Base-by-base conservation (phyloP, 352 stramenopile genomes). In the Phytopythium boreale region DNA sequence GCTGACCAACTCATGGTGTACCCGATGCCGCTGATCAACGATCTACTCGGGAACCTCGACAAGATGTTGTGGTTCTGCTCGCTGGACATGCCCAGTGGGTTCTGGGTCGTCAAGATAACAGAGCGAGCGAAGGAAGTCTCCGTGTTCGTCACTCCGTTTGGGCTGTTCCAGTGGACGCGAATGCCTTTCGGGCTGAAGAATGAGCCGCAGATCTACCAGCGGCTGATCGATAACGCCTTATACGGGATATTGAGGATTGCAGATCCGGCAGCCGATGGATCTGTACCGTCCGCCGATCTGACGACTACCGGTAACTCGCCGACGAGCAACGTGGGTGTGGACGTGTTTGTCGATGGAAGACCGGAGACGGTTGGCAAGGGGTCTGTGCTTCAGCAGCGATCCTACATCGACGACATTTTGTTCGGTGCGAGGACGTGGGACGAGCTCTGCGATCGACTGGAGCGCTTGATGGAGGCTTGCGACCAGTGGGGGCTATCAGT, bases 361-460 rank as follows among this genome's bases (percentile, higher is more conserved):
- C 29, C 64, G 4, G 63, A 53, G 11, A 22, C 9, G 6, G 10
- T 24, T 4, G 26, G 24, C 1, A 26, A 4, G 7, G 22, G 15
- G 15, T 64, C 63, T 2, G 64, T 71, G 1, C 26, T 75, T 17
- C 44, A 47, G 0, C 22, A 61, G 5, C 39, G 68, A 12, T 75
- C 64, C 1, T 75, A 72, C 24, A 72, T 71, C 52, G 69, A 75
- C 36, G 69, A 72, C 51, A 69, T 75, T 27, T n/a, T 69, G 17
- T 19, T 75, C 19, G 31, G 24, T 2, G 52, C 20, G 4, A 36
- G 12, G 9, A 50, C 50, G 0, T 76, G 59, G 62, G 52, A 68
- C 26, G 51, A 60, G 0, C 24, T 75, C 6, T 69, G 64, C 50
- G 41, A 60, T 0, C 39, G 41, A 7, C 52, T 67, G 5, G 61